Conservation (phyloP, 2,329 filamentous ascomycete genomes). For the Aspergillus sp. region DNA sequence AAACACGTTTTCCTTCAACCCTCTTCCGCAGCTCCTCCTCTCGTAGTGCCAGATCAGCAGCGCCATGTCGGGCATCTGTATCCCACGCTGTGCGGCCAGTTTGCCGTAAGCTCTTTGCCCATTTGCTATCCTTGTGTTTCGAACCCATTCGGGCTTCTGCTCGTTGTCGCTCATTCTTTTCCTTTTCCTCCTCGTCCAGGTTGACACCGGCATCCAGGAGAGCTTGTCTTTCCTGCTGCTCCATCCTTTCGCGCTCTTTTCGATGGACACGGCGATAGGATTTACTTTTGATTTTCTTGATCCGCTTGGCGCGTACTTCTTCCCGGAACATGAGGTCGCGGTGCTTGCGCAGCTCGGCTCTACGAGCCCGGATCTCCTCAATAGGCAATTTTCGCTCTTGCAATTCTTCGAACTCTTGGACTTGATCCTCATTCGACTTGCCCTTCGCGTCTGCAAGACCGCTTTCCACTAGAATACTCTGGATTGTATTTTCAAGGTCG, state of each 20-base stretch:
- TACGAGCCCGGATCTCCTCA: conserved; percentile 63
- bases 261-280: conserved; percentile 86
- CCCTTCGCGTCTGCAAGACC: conserved; percentile 57
- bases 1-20: conserved; percentile 62
- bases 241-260: conserved; percentile 59
- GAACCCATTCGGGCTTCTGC: conserved; percentile 79
- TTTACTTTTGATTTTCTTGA: conserved; percentile 99
- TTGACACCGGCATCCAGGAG: conserved; percentile 53
- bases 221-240: conserved; percentile 50
- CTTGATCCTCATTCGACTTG: conserved; percentile 54
- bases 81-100: conserved; percentile 79
- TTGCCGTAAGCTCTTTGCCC: conserved; percentile 77
- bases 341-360: conserved; percentile 66
- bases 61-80: conserved; percentile 68
- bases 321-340: conserved; percentile 83
- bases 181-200: conserved; percentile 56
- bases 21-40: conserved; percentile 74
- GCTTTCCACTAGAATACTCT: conserved; percentile 82
- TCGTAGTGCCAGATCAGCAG: conserved; percentile 71
- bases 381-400: conserved; percentile 64
- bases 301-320: conserved; percentile 76
- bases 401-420: conserved; percentile 61
- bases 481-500: conserved; percentile 76
- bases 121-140: conserved; percentile 80
- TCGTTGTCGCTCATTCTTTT: conserved; percentile 61